phyloP scores from a whole-genome alignment of 148 eudicot genomes.

The Selenicereus undatus region DNA sequence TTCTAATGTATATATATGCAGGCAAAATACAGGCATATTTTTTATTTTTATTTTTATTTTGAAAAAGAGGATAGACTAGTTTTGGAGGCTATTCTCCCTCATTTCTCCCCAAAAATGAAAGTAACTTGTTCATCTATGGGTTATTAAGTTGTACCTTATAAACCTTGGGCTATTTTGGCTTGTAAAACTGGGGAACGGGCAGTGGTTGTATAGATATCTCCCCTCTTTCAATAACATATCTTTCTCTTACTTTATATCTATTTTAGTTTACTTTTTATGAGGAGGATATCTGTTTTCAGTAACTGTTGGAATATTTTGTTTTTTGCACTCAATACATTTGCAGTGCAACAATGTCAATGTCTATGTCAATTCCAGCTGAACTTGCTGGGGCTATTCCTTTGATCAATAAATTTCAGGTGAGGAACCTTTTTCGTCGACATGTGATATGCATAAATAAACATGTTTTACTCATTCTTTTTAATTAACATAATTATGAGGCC shows the following conservation, averaged over 20 bases:
- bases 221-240: not conserved
- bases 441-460: not conserved
- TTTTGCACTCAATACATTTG: slow-evolving; percentile 4
- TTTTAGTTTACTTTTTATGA: not conserved
- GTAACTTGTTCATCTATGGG: too few species aligned
- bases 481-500: not conserved
- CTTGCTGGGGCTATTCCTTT: slow-evolving; percentile 95
- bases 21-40: not conserved
- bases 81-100: not conserved
- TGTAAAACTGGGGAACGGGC: not conserved
- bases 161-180: not conserved
- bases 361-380: slow-evolving; percentile 92
- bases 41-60: too few species aligned
- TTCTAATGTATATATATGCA: not conserved
- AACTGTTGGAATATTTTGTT: slow-evolving; percentile 8
- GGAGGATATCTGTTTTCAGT: not conserved
- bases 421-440: slow-evolving; percentile 4
- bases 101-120: not conserved
- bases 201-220: too few species aligned
- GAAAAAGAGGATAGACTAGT: not conserved
- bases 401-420: slow-evolving; percentile 93
- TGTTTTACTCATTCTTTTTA: not conserved
- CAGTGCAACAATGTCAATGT: slow-evolving; percentile 86
- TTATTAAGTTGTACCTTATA: not conserved
- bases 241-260: not conserved